Evolutionary conservation across 2,329 filamentous ascomycete species (phyloP), one percentile per base, ranked within the genome.

Genomic region (Fusarium tjaetaba): DNA sequence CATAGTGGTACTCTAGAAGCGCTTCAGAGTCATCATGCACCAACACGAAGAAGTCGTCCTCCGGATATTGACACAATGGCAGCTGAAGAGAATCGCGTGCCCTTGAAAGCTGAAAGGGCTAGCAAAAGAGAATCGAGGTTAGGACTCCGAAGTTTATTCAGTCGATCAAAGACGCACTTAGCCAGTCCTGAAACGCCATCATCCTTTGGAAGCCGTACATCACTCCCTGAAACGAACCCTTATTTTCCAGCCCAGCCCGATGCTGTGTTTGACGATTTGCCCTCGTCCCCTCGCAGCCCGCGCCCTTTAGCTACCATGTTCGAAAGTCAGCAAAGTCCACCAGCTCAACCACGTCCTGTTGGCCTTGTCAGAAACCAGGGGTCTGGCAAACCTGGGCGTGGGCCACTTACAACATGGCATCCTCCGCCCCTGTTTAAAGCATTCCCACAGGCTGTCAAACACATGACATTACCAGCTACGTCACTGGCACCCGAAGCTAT

Each of bases 401-500:
- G 81, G 34, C 78, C 81, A 7, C 71, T 85, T 30, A 81, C 83
- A 8, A 81, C 82, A 18, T 94, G 91, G 91, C 88, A 89, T 63
- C 88, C 91, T 22, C 93, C 94, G 11, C 93, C 94, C 4, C 84
- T 98, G 18, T 97, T 95, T 80, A 93, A 97, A 80, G 94, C 94
- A 18, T 97, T 95, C 79, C 92, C 94, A 0, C 95, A 97, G 81
- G 91, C 94, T 6, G 88, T 94, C 74, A 95, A 93, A 78, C 90
- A 96, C 80, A 91, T 90, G 16, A 90, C 88, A 22, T 85, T 97
- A 7, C 88, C 91, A 32, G 88, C 92, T 22, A 92, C 92, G 42
- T 89, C 88, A 4, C 82, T 92, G 16, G 89, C 92, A 3, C 88
- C 92, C 4, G 95, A 97, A 69, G 83, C 88, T 2, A 88, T 96